Percentiles rank a stretch among this genome's conserved stretches.
These are phyloP conservation scores for Irpex lacteus DNA, from an alignment of 1,284 basidiomycete genomes.

Conservation along the genomic window DNA sequence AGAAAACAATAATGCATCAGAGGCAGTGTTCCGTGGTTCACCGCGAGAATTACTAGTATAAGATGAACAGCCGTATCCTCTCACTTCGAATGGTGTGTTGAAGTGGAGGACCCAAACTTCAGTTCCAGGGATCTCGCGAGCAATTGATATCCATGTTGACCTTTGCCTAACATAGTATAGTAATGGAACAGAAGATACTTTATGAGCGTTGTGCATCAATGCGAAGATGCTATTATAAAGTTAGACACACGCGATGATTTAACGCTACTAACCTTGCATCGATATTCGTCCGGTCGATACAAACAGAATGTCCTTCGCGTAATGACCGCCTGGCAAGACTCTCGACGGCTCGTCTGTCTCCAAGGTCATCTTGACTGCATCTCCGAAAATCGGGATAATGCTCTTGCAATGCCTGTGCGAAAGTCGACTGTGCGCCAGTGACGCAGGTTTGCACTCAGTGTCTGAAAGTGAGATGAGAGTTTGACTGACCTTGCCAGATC, in stretches of 20 bases:
- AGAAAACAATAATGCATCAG: neutral
- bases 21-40: neutral
- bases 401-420: conserved; percentile 59
- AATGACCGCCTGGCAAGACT: conserved; percentile 48
- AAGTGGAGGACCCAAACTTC: conserved; percentile 68
- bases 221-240: neutral
- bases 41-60: neutral
- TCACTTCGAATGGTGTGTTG: conserved; percentile 67
- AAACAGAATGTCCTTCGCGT: conserved; percentile 56
- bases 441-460: neutral
- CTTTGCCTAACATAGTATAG: conserved; percentile 47
- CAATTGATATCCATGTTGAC: conserved; percentile 68
- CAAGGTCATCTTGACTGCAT: conserved; percentile 71
- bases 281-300: conserved; percentile 73
- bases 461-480: neutral
- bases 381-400: conserved; percentile 57
- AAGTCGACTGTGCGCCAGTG: conserved; percentile 52
- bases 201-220: neutral
- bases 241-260: neutral
- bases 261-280: conserved; percentile 49
- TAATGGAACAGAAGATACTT: neutral
- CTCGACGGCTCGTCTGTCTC: conserved; percentile 56
- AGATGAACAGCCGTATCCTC: conserved; percentile 24
- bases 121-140: conserved; percentile 57
- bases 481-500: conserved; percentile 12